These are phyloP conservation scores for Gaeumannomyces tritici DNA, from an alignment of 2,329 filamentous ascomycete genomes.

Conservation along the genomic window DNA sequence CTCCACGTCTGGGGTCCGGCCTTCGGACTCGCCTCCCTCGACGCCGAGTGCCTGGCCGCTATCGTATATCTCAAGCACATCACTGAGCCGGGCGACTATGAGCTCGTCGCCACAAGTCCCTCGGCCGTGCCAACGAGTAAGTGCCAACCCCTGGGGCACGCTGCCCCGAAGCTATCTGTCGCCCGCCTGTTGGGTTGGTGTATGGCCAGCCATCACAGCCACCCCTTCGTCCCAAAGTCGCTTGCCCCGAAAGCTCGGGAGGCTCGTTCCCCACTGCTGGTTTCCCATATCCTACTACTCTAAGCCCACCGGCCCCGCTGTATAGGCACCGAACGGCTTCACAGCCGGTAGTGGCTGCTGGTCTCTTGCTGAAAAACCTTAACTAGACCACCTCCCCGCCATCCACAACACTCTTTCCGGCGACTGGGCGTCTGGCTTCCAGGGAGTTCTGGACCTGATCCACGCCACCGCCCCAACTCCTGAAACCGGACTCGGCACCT, in stretches of 20 bases:
- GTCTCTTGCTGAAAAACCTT: constrained; percentile 6
- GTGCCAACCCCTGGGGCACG: constrained; percentile 21
- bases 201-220: background rate
- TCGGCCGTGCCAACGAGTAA: constrained; percentile 61
- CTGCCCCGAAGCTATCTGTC: background rate
- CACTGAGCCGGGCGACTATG: constrained; percentile 51
- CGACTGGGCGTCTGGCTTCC: constrained; percentile 50
- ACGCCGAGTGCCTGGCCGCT: constrained; percentile 79
- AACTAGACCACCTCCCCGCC: constrained; percentile 43
- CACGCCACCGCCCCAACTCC: constrained; percentile 12
- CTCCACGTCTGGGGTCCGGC: constrained; percentile 87
- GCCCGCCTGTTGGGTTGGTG: constrained; percentile 1
- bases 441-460: constrained; percentile 50
- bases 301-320: background rate
- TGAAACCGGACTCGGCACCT: background rate
- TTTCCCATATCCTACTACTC: background rate
- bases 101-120: constrained; percentile 62
- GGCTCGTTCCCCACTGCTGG: background rate
- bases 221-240: background rate
- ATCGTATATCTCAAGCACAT: constrained; percentile 65
- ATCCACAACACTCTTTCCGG: constrained; percentile 38
- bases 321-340: background rate
- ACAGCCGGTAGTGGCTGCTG: background rate
- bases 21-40: constrained; percentile 81
- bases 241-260: background rate